These are phyloP conservation scores for Diplocarpon rosae DNA, from an alignment of 2,329 filamentous ascomycete genomes.

Conservation along the genomic window DNA sequence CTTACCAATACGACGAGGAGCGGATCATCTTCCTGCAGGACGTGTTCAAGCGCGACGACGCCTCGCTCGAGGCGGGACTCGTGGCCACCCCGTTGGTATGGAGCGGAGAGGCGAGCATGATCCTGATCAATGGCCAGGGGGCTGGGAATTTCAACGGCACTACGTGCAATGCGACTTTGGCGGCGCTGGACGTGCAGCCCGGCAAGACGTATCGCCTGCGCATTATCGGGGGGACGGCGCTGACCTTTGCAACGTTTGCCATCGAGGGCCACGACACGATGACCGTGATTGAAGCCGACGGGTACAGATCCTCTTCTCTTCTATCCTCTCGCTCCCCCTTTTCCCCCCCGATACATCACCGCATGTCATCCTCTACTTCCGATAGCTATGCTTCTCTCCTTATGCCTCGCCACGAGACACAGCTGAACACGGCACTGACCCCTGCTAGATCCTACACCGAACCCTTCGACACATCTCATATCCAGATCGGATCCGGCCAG, in stretches of 20 bases:
- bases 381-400: too few species aligned
- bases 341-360: too few species aligned
- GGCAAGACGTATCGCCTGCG: slow-evolving; percentile 50
- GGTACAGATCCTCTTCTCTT: slow-evolving; percentile 26
- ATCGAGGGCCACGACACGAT: slow-evolving; percentile 46
- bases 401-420: too few species aligned
- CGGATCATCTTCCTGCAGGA: slow-evolving; percentile 44
- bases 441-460: slow-evolving; percentile 30
- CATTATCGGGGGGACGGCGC: slow-evolving; percentile 44
- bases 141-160: slow-evolving; percentile 32
- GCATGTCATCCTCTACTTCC: too few species aligned
- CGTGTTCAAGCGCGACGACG: slow-evolving; percentile 44
- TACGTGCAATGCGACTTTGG: slow-evolving; percentile 28
- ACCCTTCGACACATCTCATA: slow-evolving; percentile 28
- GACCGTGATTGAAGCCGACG: slow-evolving; percentile 50
- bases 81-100: slow-evolving; percentile 39
- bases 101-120: slow-evolving; percentile 45
- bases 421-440: background rate
- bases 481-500: slow-evolving; percentile 40
- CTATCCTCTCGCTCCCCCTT: too few species aligned
- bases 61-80: slow-evolving; percentile 39
- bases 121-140: slow-evolving; percentile 46
- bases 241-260: slow-evolving; percentile 42
- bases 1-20: slow-evolving; percentile 53
- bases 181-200: slow-evolving; percentile 47